Conservation (phyloP, 2,329 filamentous ascomycete species). For the Apiospora koreana region DNA sequence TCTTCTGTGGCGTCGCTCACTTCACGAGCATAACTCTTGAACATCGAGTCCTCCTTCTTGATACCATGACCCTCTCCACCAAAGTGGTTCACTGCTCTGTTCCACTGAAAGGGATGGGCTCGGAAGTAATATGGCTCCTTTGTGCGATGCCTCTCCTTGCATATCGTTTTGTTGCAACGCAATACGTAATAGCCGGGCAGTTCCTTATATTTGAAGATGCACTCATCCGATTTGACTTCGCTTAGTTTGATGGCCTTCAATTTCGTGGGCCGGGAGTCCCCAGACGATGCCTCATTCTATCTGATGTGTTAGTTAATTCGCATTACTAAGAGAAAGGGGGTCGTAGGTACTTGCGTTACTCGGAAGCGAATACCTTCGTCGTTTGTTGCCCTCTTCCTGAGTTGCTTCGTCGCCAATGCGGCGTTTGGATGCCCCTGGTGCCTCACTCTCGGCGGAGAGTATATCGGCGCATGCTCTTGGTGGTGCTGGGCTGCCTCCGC, state of each 20-base stretch:
- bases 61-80: not conserved
- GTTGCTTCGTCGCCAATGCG: not conserved
- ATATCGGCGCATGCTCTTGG: not conserved
- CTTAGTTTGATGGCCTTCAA: not conserved
- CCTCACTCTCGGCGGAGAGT: not conserved
- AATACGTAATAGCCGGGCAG: too few species aligned
- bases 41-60: not conserved
- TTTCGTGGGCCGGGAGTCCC: not conserved
- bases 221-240: not conserved
- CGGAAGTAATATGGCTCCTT: not conserved
- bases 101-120: not conserved
- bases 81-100: not conserved
- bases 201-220: not conserved
- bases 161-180: not conserved
- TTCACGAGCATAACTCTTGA: not conserved
- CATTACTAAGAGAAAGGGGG: not conserved
- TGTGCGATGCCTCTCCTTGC: not conserved
- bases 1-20: conserved; percentile 1
- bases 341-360: not conserved
- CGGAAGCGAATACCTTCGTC: not conserved
- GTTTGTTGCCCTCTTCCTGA: not conserved
- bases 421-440: not conserved
- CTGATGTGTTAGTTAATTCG: not conserved
- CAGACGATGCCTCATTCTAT: not conserved
- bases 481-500: not conserved